These are phyloP conservation scores for Aspergillus sp. DNA, from an alignment of 2,329 filamentous ascomycete species.

Conservation along the genomic window DNA sequence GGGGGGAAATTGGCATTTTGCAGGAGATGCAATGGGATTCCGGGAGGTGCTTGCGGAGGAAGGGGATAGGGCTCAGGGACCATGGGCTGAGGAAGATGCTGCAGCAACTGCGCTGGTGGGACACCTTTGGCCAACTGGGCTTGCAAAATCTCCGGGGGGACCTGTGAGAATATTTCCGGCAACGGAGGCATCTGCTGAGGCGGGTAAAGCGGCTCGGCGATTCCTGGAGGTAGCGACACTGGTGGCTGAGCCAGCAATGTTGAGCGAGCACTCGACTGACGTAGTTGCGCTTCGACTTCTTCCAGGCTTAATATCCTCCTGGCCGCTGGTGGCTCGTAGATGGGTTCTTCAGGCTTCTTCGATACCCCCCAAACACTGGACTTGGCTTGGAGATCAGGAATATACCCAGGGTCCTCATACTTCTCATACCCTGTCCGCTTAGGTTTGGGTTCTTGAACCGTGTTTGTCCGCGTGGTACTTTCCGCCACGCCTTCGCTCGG, in stretches of 20 bases:
- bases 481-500: slow-evolving; percentile 33
- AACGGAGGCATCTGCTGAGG: slow-evolving; percentile 24
- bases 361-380: slow-evolving; percentile 81
- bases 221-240: slow-evolving; percentile 21
- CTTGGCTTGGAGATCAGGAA: slow-evolving; percentile 86
- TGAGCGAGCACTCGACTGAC: slow-evolving; percentile 50
- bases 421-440: slow-evolving; percentile 82
- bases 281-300: slow-evolving; percentile 92
- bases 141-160: slow-evolving; percentile 45
- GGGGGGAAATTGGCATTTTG: slow-evolving; percentile 67
- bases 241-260: slow-evolving; percentile 16
- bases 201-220: slow-evolving; percentile 24
- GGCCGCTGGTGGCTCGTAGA: slow-evolving; percentile 24
- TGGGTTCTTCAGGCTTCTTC: slow-evolving; percentile 24
- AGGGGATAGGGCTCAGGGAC: slow-evolving; percentile 37
- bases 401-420: slow-evolving; percentile 74
- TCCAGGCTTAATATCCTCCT: slow-evolving; percentile 92
- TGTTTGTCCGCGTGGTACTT: slow-evolving; percentile 34
- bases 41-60: slow-evolving; percentile 42
- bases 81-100: slow-evolving; percentile 28
- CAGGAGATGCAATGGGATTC: slow-evolving; percentile 63
- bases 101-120: slow-evolving; percentile 30
- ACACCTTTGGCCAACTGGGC: slow-evolving; percentile 29
- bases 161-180: slow-evolving; percentile 26
- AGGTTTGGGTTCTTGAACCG: slow-evolving; percentile 56